A percentile compares a stretch with the other conserved stretches of the same genome.
phyloP scores from a whole-genome alignment of 768 basidiomycete genomes.

The Daedaleopsis nitida region DNA sequence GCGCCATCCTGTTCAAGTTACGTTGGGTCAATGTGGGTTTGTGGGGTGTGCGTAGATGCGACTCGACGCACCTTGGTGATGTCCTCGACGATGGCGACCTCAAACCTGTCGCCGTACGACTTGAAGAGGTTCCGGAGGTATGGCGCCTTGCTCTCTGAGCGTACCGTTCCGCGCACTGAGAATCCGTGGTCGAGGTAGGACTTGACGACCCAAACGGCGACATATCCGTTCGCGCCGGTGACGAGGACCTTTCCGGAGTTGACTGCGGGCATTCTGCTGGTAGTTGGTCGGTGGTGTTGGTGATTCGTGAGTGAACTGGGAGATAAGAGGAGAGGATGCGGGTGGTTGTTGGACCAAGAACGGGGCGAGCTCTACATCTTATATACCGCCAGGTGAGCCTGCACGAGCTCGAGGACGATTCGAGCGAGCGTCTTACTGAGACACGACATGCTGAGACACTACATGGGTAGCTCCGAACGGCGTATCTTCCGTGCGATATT shows the following conservation, averaged over 20 bases:
- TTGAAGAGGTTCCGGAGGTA: not conserved
- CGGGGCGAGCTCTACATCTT: too few relatives aligned
- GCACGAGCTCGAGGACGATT: too few relatives aligned
- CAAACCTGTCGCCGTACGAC: not conserved
- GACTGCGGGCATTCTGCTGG: slow-evolving; percentile 1
- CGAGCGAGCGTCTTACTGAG: too few relatives aligned
- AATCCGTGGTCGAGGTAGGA: not conserved
- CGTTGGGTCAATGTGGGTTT: too few relatives aligned
- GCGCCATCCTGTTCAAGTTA: slow-evolving; percentile 61
- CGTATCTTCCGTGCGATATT: too few relatives aligned
- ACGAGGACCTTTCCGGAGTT: not conserved
- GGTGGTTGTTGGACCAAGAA: too few relatives aligned
- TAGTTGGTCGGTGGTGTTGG: too few relatives aligned
- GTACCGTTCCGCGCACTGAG: not conserved
- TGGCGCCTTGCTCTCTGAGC: not conserved
- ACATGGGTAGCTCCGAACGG: too few relatives aligned
- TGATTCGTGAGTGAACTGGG: too few relatives aligned
- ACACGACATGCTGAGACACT: too few relatives aligned
- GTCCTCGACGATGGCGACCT: not conserved
- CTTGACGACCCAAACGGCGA: not conserved
- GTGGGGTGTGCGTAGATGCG: not conserved
- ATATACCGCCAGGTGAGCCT: too few relatives aligned
- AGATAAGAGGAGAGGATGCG: too few relatives aligned
- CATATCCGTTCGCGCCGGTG: not conserved
- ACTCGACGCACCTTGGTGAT: not conserved